Evolutionary conservation across 257 asterid genomes (phyloP), one percentile per base, ranked within the genome.

Genomic region (Asclepias syriaca): DNA sequence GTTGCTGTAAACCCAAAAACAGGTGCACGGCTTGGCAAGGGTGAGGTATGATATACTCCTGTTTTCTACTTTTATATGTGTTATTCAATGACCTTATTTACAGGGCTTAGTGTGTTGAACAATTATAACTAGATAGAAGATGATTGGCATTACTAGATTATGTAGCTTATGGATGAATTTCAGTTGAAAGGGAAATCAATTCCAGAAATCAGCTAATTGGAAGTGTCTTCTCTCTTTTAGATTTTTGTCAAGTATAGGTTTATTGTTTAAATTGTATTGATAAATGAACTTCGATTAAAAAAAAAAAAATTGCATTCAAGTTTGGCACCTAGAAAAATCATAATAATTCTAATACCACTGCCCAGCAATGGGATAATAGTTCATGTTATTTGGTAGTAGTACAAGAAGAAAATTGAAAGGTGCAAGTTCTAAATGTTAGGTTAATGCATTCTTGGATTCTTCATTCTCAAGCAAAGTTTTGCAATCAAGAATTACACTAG

Each of bases 11-110:
- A 93, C 73, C 91, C 98, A 49, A 90, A 75, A 70, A 93, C 97
- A 0, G 98, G 98, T 53, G 98, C 98, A 32, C 85, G 98, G 71
- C 98, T 93, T 73, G 98, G 98, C 81, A 93, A 93, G 94, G 98
- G 96, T 67, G 98, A 93, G 96, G 97, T 91, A 76, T 77, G 71
- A 46, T 18, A 7, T 2, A 64, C 40, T 63, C 27, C 10, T 2
- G 11, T 37, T 64, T 15, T 64, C 49, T 37, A 8, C 49, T 1
- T 6, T 8, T 64, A 14, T 67, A 39, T 27, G 3, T 66, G 57
- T 14, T 48, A 5, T 13, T 13, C 48, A 48, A 22, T 22, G 32
- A 24, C 1, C 69, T 65, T 1, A 14, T 15, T 10, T 48, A 67
- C 2, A 43, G 21, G 56, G 9, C 29, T 2, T 65, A 40, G 1